These are phyloP conservation scores for Ilex paraguariensis DNA, from an alignment of 305 asterid species.

Conservation along the genomic window DNA sequence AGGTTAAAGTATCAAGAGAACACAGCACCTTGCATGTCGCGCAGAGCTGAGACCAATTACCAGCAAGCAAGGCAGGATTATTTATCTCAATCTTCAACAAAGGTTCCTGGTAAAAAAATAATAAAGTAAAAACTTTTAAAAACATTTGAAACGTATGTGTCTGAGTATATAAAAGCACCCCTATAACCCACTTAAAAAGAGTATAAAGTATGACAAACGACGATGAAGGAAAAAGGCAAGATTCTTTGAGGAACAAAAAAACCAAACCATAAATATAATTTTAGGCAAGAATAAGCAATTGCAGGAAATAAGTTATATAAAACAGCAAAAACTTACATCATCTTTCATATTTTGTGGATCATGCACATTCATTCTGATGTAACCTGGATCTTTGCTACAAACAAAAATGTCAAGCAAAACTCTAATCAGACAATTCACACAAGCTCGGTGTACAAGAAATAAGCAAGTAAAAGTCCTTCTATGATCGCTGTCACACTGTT, in stretches of 20 bases:
- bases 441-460: neutral
- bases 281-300: no score
- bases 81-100: conserved; percentile 71
- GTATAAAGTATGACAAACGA: neutral
- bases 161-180: neutral
- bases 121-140: neutral
- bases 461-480: no score
- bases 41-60: conserved; percentile 98
- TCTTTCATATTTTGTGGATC: conserved; percentile 69
- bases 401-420: conserved; percentile 11
- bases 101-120: conserved; percentile 59
- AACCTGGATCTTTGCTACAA: conserved; percentile 98
- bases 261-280: neutral
- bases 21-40: conserved; percentile 89
- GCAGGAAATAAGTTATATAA: no score
- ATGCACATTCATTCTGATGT: conserved; percentile 52
- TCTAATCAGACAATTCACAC: conserved; percentile 16
- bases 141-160: conserved; percentile 6
- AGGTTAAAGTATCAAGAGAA: neutral
- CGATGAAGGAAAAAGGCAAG: neutral
- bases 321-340: conserved; percentile 56
- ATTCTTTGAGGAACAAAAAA: neutral
- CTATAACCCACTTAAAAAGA: neutral
- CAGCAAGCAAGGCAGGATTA: conserved; percentile 88
- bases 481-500: no score